Evolutionary conservation across 768 basidiomycete genomes (phyloP).

Genomic region (Exidia glandulosa): DNA sequence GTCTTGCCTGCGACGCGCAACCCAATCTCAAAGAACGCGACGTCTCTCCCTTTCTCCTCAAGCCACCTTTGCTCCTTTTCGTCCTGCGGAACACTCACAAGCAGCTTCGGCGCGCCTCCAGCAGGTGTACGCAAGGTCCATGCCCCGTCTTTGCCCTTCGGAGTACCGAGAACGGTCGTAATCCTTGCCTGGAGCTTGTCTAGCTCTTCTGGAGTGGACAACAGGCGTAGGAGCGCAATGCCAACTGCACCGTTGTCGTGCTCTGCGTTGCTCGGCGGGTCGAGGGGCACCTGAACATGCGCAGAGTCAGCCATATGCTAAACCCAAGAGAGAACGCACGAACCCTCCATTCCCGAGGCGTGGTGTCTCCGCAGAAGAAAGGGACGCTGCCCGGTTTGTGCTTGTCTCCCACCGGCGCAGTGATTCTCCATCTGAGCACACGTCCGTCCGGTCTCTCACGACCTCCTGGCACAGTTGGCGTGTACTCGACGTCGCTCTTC

Average conservation of each 20-base stretch:
- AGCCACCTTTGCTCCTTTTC: conserved; percentile 26
- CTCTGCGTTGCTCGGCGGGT: conserved; percentile 32
- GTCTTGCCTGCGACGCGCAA: conserved; percentile 5
- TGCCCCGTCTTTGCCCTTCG: conserved; percentile 32
- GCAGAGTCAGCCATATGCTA: neutral
- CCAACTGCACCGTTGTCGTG: conserved; percentile 43
- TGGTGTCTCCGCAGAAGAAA: conserved; percentile 69
- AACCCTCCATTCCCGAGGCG: conserved; percentile 48
- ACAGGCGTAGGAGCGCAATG: conserved; percentile 37
- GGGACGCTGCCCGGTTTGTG: conserved; percentile 29
- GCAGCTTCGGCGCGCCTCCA: conserved; percentile 19
- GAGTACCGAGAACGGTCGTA: conserved; percentile 35
- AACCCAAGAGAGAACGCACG: conserved; percentile 9
- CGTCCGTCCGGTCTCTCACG: conserved; percentile 45
- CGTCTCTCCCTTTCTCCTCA: conserved; percentile 9
- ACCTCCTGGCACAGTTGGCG: conserved; percentile 38
- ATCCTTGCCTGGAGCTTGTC: conserved; percentile 26
- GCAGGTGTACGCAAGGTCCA: conserved; percentile 25
- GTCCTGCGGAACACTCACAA: conserved; percentile 25
- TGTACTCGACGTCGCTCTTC: conserved; percentile 32
- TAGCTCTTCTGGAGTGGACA: conserved; percentile 24
- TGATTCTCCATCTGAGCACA: conserved; percentile 48
- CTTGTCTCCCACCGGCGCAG: conserved; percentile 20
- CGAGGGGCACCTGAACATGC: conserved; percentile 34
- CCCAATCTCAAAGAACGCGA: conserved; percentile 44